A percentile compares a stretch with the other conserved stretches of the same genome.
Conservation (phyloP, 148 eudicot species). For the Nyssa sinensis region DNA sequence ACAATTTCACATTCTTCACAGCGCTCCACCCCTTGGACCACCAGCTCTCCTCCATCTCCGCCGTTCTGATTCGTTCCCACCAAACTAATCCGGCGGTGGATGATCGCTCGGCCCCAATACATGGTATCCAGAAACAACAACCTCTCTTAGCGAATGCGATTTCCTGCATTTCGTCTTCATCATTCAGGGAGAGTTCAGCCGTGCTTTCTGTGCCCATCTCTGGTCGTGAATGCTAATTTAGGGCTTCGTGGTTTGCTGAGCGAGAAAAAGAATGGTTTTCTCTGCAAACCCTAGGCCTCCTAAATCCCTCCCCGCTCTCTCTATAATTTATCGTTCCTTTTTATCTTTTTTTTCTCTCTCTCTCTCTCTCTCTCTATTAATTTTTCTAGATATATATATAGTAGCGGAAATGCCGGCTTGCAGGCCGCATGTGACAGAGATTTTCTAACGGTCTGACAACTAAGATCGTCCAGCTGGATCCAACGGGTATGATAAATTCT, state of each 20-base stretch:
- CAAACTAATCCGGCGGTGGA: background rate
- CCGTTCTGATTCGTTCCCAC: constrained; percentile 34
- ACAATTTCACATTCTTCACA: constrained; percentile 33
- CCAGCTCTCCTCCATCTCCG: constrained; percentile 14
- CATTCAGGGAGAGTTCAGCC: background rate
- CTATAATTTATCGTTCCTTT: too few species aligned
- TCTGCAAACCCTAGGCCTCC: constrained; percentile 17
- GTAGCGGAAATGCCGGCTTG: too few species aligned
- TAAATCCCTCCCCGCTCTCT: too few species aligned
- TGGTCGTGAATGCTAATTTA: background rate
- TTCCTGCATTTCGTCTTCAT: constrained; percentile 15
- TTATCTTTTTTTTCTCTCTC: too few species aligned
- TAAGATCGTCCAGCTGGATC: too few species aligned
- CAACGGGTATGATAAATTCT: too few species aligned
- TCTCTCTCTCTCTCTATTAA: too few species aligned
- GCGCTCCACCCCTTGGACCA: constrained; percentile 13
- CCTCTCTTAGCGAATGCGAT: constrained; percentile 19
- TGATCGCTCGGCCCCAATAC: background rate
- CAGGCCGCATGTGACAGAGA: too few species aligned
- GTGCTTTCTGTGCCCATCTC: constrained; percentile 8
- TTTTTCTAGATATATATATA: too few species aligned
- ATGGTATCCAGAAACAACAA: constrained; percentile 32
- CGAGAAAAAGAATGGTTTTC: background rate
- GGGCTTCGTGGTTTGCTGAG: background rate
- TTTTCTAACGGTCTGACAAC: too few species aligned